These are phyloP conservation scores for Ustilago vetiveriae DNA, from an alignment of 1,284 basidiomycete species.

Conservation along the genomic window DNA sequence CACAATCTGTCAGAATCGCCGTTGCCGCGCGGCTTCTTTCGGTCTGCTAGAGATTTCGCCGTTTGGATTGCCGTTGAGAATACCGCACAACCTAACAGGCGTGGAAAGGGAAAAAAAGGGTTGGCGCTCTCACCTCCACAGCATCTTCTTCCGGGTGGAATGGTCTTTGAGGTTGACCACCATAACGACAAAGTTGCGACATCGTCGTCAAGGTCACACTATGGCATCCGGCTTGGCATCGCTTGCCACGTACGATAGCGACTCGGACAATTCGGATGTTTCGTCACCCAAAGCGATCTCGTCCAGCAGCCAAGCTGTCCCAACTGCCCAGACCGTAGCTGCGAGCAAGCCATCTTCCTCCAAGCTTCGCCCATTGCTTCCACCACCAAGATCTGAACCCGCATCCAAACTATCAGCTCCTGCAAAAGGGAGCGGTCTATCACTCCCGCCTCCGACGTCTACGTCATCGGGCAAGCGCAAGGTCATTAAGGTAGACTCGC, in stretches of 20 bases:
- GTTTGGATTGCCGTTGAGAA: conserved; percentile 20
- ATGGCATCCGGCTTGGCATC: conserved; percentile 31
- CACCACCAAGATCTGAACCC: conserved; percentile 19
- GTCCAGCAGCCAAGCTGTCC: conserved; percentile 3
- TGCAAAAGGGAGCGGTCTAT: conserved; percentile 10
- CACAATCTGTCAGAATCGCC: too few species aligned
- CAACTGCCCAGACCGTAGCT: neutral
- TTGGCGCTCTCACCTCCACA: conserved; percentile 1
- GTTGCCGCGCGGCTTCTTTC: conserved; percentile 3
- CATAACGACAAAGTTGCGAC: conserved; percentile 1
- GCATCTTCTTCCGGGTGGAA: neutral
- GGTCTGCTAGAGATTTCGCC: too few species aligned
- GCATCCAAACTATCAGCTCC: conserved; percentile 22
- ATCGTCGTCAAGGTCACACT: too few species aligned
- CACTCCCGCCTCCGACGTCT: conserved; percentile 21
- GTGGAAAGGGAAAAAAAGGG: neutral
- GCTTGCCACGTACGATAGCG: conserved; percentile 37
- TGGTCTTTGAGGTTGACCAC: neutral
- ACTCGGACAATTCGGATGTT: conserved; percentile 21
- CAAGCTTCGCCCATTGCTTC: conserved; percentile 20
- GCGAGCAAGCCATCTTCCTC: conserved; percentile 6
- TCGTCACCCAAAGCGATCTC: neutral
- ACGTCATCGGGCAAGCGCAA: conserved; percentile 21
- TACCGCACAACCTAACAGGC: conserved; percentile 4
- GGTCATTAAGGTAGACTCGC: conserved; percentile 43